Base-by-base conservation (phyloP, 169 alveolate genomes). In the Cryptosporidium muris region DNA sequence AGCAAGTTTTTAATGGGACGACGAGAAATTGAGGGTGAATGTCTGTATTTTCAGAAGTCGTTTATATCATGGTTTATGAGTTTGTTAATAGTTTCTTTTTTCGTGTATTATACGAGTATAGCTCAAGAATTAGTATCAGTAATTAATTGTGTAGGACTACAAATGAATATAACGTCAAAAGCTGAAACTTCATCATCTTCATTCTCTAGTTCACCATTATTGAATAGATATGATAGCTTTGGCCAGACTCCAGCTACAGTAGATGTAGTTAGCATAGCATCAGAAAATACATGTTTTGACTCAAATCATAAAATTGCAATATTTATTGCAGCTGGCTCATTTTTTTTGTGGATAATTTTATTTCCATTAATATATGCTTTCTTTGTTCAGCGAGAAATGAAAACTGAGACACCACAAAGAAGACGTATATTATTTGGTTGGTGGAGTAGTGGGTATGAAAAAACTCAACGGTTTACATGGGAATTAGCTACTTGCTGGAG, bases 391-490 rank as follows among this genome's bases (percentile, higher is more conserved):
- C 14, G 54, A 43, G 85, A 74, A 45, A 58, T 54, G 3, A 74
- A 58, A 53, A 74, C 40, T 38, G 85, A 74, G 16, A 56, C 45
- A 53, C 45, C 60, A 8, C 66, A 74, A 49, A 56, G 85, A 38
- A 74, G 85, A 58, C 54, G 85, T 47, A 58, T 74, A 45, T 66
- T 74, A 11, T 74, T 58, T 74, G 85, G 85, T 2, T 74, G 85
- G 85, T 74, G 85, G 85, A 62, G 49, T 43, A 56, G 85, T 12
- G 85, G 85, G 40, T 74, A 74, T 74, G 85, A 74, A 43, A 56
- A 56, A 45, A 58, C 63, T 9, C n/a, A 37, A 37, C 43, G 25
- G 53, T 54, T 58, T 54, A 38, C 60, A n/a, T 74, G 85, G 85
- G 85, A 74, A 16, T 3, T 45, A 6, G n/a, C 25, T 74, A 43